Base-by-base conservation (phyloP, 345 rosid genomes). In the Capsella bursapastoris region DNA sequence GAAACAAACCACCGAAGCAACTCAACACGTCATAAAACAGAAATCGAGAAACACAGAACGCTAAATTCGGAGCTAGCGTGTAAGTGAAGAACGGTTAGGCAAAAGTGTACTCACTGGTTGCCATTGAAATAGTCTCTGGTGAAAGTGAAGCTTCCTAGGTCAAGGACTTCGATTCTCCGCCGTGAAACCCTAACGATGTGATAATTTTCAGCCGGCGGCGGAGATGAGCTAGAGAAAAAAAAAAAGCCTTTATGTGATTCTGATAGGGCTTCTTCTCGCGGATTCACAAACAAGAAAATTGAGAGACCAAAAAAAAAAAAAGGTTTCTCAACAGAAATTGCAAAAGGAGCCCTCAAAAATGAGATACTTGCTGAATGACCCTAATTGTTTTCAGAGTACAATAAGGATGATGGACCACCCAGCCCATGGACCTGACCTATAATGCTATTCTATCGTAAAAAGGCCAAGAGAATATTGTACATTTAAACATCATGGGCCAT, bases 221-320 rank as follows among this genome's bases (percentile, higher is more conserved):
- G 72, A 51, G 68, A 49, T 15, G 13, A 4, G 48, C 15, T 12
- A 43, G 58, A 56, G 80, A 7, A 34, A 14, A 62, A 51, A 51
- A 15, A 64, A 5, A 70, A 57, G 32, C 25, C 11, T 25, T 45
- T 64, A 32, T 71, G 44, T 32, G 57, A 50, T 64, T 70, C 57
- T 70, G 77, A 65, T 65, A 77, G 76, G 80, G 80, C 72, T 77
- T 70, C 71, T 44, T 25, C 44, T 62, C 55, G 52, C 52, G 41
- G n/a, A 58, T 34, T 16, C 55, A 18, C 8, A 57, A 3, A 11
- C 47, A 43, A 8, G 7, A 35, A 5, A 48, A 48, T 32, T 32
- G 0, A 29, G 6, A 4, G 35, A 32, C 1, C 7, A n/a, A 12
- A 41, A n/a, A 2, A n/a, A 5, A 34, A 64, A 65, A 64, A 64